These are phyloP conservation scores for Haplosporangium sp. DNA, from an alignment of 371 early-diverging fungal species.

Conservation along the genomic window DNA sequence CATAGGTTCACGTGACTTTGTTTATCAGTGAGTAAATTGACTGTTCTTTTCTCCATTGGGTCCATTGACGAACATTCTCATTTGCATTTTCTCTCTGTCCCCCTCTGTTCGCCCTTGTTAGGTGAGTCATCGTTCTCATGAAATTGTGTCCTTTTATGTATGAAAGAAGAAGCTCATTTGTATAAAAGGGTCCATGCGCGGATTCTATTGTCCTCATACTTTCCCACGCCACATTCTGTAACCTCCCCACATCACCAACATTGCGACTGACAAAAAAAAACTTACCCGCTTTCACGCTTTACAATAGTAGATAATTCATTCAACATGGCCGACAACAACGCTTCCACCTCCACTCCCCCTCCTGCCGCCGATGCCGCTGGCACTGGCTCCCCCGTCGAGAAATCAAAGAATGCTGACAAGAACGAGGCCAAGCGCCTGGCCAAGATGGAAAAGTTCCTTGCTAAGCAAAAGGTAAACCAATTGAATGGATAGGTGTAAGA, in stretches of 20 bases:
- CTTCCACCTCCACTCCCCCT: conserved; percentile 23
- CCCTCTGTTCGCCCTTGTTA: conserved; percentile 13
- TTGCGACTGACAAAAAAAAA: background rate
- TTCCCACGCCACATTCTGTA: conserved; percentile 20
- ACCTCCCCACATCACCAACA: conserved; percentile 5
- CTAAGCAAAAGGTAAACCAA: conserved; percentile 81
- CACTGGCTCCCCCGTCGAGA: conserved; percentile 59
- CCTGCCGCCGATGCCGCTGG: conserved; percentile 56
- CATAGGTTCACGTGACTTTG: conserved; percentile 23
- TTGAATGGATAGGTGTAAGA: too few species aligned
- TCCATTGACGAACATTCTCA: background rate
- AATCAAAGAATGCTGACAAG: conserved; percentile 81
- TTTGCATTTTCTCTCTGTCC: background rate
- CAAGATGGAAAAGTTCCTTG: conserved; percentile 94
- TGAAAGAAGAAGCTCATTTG: background rate
- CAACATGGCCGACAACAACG: conserved; percentile 52
- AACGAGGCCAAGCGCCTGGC: conserved; percentile 93
- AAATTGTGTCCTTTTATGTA: background rate
- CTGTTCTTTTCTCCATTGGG: conserved; percentile 1
- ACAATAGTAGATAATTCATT: conserved; percentile 10
- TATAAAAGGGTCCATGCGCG: conserved; percentile 21
- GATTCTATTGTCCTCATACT: conserved; percentile 1
- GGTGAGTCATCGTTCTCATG: conserved; percentile 24
- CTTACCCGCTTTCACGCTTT: background rate
- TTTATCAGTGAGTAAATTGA: conserved; percentile 23